Base-by-base conservation (phyloP, 2,329 filamentous ascomycete species). In the Aplosporella prunicola region DNA sequence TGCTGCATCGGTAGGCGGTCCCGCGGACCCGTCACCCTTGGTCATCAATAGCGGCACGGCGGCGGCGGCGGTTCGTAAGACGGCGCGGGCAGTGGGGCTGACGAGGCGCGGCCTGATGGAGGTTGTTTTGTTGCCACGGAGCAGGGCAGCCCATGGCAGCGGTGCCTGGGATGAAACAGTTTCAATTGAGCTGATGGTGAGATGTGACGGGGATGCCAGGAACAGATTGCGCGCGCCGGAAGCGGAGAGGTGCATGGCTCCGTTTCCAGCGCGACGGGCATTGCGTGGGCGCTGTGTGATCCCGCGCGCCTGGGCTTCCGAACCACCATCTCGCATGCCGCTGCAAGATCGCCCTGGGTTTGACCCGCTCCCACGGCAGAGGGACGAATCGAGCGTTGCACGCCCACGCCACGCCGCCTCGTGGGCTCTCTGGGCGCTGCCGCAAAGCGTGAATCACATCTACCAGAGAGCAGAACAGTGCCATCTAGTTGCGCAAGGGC, bases 131-230 rank as follows among this genome's bases (percentile, higher is more conserved):
- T 25, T 18, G 20, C 9, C 15, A 3, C 6, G 20, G 20, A n/a
- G 13, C 26, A n/a, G 13, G 29, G 35, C 23, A 38, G 20, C n/a
- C 35, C 38, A 40, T 40, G 38, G 5, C 26, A 25, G 20, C 11
- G 26, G 24, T 33, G 37, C 30, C 31, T 22, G 26, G 10, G 35
- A 40, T 40, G 38, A 40, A 35, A 40, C 38, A 35, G 38, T 35
- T 40, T 40, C 38, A 40, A 40, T 40, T 40, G 38, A 40, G 31
- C n/a, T n/a, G 37, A 39, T 39, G n/a, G n/a, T n/a, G n/a, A n/a
- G n/a, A n/a, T n/a, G n/a, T n/a, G n/a, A n/a, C n/a, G 33, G 24
- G 24, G 16, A 14, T 20, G 34, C 31, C 31, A 39, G 37, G 37
- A 39, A 39, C 37, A 34, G 37, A 30, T 30, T 22, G 15, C 17